Base-by-base conservation (phyloP, 139 green algal genomes). In the Spirogloea muscicola region DNA sequence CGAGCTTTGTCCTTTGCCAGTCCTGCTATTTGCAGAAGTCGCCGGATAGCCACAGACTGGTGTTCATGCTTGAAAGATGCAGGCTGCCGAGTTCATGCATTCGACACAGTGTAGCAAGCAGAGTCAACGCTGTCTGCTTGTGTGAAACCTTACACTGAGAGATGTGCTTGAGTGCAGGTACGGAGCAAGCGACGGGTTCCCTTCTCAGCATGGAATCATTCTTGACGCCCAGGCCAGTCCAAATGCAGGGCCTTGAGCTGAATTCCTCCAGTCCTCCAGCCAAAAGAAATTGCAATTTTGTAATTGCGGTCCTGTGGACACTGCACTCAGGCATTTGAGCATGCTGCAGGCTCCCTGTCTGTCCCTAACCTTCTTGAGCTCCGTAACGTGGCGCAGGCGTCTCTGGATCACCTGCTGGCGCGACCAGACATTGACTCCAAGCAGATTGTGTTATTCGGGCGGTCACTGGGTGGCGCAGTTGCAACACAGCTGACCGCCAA, bases 221-320 rank as follows among this genome's bases (percentile, higher is more conserved):
- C 31, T 81, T 18, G 77, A 84, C 68, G 77, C 77, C 3, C 76
- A 84, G 40, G 77, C n/a, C n/a, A n/a, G n/a, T n/a, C n/a, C n/a
- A n/a, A n/a, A n/a, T n/a, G n/a, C n/a, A n/a, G n/a, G n/a, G n/a
- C n/a, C n/a, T n/a, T n/a, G n/a, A n/a, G n/a, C n/a, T n/a, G n/a
- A n/a, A n/a, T n/a, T n/a, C n/a, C n/a, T n/a, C n/a, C n/a, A n/a
- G n/a, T n/a, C n/a, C n/a, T n/a, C n/a, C n/a, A n/a, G n/a, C n/a
- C n/a, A n/a, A n/a, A n/a, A n/a, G n/a, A n/a, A n/a, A n/a, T n/a
- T n/a, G n/a, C n/a, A n/a, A n/a, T n/a, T n/a, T n/a, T n/a, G n/a
- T n/a, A n/a, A n/a, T n/a, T n/a, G n/a, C n/a, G n/a, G n/a, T n/a
- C n/a, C n/a, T n/a, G n/a, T n/a, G n/a, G n/a, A n/a, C n/a, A n/a